Evolutionary conservation across 768 basidiomycete genomes (phyloP).

Genomic region (Imleria badia): DNA sequence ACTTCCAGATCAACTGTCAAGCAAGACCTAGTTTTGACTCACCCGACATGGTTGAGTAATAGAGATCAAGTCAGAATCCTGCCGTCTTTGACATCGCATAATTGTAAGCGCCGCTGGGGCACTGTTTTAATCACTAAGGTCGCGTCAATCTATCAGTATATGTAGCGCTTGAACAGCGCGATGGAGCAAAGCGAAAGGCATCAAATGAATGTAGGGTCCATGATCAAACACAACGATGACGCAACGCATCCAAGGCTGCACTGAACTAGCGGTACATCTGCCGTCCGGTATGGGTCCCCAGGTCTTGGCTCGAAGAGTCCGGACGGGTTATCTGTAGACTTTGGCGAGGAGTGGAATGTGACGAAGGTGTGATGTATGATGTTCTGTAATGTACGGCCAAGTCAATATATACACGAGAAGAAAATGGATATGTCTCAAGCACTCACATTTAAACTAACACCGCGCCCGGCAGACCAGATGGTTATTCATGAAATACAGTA

Average conservation of each 20-base stretch:
- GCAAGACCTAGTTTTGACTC: background rate
- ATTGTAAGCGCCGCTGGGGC: background rate
- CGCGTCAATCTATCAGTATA: background rate
- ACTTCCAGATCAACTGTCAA: background rate
- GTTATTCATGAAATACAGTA: background rate
- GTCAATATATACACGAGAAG: background rate
- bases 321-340: too few species aligned
- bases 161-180: background rate
- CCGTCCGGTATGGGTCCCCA: background rate
- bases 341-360: too few species aligned
- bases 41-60: background rate
- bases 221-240: background rate
- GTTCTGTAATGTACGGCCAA: background rate
- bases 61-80: background rate
- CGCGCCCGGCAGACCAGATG: background rate
- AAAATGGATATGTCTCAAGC: background rate
- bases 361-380: too few species aligned
- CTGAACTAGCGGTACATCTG: background rate
- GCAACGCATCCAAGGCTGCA: background rate
- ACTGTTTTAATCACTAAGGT: background rate
- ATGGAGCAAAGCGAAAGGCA: background rate
- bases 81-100: background rate
- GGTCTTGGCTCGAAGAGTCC: background rate
- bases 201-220: background rate
- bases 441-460: background rate